Evolutionary conservation across 2,329 filamentous ascomycete species (phyloP), one percentile per base, ranked within the genome.

Genomic region (Xylariaceae sp.): DNA sequence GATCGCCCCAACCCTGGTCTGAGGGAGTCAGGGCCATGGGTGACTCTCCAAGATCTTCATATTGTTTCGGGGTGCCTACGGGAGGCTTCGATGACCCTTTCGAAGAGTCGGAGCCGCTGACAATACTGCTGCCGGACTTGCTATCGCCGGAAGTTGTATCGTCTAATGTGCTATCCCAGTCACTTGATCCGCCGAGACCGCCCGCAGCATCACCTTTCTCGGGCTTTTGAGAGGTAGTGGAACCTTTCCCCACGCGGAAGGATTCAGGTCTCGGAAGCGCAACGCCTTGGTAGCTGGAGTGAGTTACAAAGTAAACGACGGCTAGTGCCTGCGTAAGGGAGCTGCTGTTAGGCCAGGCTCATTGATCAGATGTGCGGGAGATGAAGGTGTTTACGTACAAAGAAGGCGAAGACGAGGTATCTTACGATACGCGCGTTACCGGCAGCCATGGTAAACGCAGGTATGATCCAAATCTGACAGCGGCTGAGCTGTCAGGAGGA

Each of bases 241-340:
- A 43, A 13, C 50, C 50, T 48, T 56, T 56, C 16, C 49, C 49
- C 29, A 53, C 49, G 34, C 47, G 44, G 34, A 62, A 58, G 3
- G 43, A 37, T n/a, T 59, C 58, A 37, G 55, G 38, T 22, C 50
- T 48, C n/a, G n/a, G n/a, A 72, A 85, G 36, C 72, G 78, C 49
- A 26, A 70, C 63, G 35, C 65, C 63, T 41, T 75, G 64, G 52
- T 76, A 70, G 41, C 64, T 69, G 32, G 73, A 74, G 50, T 71
- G 69, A 42, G 87, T 86, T 60, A 95, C 79, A 67, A 91, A 89
- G 70, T 91, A 93, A 63, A 95, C 77, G 48, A 94, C 72, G 49
- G 81, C 73, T 49, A 94, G 66, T 43, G 80, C 69, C 79, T 82
- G 39, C 18, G 47, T 13, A 13, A 8, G 13, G 28, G 6, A 39